These are phyloP conservation scores for Candida manassasensis DNA, from an alignment of 805 yeast genomes.

Conservation along the genomic window DNA sequence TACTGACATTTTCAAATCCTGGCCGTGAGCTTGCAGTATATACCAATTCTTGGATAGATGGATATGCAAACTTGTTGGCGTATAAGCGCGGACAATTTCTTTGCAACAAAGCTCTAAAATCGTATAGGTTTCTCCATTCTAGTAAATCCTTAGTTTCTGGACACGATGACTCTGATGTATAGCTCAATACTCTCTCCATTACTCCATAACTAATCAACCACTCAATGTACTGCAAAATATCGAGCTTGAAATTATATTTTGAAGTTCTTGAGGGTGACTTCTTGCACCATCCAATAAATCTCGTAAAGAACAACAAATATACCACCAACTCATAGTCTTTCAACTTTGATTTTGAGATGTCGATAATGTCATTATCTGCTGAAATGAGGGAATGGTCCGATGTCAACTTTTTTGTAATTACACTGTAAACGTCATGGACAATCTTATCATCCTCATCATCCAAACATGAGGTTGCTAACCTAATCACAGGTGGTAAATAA, in stretches of 20 bases:
- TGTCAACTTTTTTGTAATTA: conserved; percentile 27
- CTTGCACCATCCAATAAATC: conserved; percentile 68
- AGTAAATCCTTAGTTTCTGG: conserved; percentile 28
- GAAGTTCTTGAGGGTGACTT: conserved; percentile 33
- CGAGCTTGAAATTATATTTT: conserved; percentile 49
- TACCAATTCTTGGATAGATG: conserved; percentile 31
- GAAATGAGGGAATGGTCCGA: conserved; percentile 18
- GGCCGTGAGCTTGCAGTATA: conserved; percentile 25
- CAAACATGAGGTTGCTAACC: conserved; percentile 38
- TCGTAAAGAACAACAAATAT: conserved; percentile 47
- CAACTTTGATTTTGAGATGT: conserved; percentile 27
- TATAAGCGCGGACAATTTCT: conserved; percentile 56
- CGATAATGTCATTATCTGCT: conserved; percentile 20
- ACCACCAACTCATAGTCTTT: conserved; percentile 40
- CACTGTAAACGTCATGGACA: conserved; percentile 30
- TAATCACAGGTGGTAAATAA: conserved; percentile 56
- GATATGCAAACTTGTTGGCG: conserved; percentile 50
- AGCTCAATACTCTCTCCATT: conserved; percentile 59
- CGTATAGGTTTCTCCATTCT: conserved; percentile 51
- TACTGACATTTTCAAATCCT: conserved; percentile 21
- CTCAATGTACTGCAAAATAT: conserved; percentile 57
- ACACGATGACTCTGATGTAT: conserved; percentile 53
- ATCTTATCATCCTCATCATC: conserved; percentile 24
- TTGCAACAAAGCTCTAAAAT: conserved; percentile 62
- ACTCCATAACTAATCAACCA: conserved; percentile 61